A percentile compares a stretch with the other conserved stretches of the same genome.
These are phyloP conservation scores for Asterophora lycoperdoides DNA, from an alignment of 768 basidiomycete species.

Conservation along the genomic window DNA sequence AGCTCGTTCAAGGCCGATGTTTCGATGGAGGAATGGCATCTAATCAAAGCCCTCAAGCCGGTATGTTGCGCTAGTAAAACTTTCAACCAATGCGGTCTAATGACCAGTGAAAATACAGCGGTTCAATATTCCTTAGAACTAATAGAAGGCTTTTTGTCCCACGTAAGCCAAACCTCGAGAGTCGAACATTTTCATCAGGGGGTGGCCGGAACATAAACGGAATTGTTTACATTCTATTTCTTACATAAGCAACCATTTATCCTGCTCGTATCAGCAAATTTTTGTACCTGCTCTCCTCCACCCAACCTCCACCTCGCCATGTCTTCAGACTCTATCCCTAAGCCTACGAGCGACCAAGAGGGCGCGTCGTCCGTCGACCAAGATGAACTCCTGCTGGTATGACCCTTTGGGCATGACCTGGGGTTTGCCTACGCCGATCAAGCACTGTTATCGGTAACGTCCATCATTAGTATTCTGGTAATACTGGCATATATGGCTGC, in stretches of 20 bases:
- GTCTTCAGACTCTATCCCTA: conserved; percentile 24
- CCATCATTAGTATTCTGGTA: conserved; percentile 43
- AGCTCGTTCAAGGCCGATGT: conserved; percentile 86
- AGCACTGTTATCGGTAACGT: conserved; percentile 66
- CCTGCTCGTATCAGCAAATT: not conserved
- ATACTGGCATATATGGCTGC: conserved; percentile 74
- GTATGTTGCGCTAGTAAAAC: conserved; percentile 36
- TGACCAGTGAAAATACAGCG: conserved; percentile 17
- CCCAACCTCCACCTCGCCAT: conserved; percentile 11
- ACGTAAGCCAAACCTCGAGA: no score
- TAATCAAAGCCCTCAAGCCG: conserved; percentile 84
- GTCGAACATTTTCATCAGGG: no score
- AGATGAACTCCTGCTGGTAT: conserved; percentile 47
- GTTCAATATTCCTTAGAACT: conserved; percentile 29
- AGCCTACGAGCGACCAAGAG: conserved; percentile 18
- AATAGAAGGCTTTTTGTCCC: no score
- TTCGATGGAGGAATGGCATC: conserved; percentile 85
- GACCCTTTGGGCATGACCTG: conserved; percentile 25
- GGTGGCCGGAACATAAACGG: not conserved
- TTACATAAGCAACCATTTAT: conserved; percentile 8
- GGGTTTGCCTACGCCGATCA: conserved; percentile 24
- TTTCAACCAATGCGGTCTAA: not conserved
- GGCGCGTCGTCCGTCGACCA: conserved; percentile 28
- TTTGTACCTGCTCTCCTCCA: not conserved
- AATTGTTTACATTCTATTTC: not conserved